Conservation (phyloP, 176 grass and related monocot species). For the Triticum turgidum region DNA sequence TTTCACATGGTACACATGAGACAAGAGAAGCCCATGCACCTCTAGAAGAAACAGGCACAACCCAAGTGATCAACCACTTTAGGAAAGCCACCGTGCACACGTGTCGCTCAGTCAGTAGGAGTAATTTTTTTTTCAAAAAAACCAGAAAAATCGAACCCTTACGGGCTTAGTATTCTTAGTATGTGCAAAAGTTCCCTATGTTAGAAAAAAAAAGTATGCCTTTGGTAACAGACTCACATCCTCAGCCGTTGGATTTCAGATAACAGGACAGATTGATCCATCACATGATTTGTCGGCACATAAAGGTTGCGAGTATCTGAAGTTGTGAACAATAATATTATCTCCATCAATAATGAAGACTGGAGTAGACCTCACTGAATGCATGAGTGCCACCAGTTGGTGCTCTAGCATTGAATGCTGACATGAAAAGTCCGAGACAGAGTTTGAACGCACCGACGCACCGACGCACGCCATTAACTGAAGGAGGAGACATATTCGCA, state of each 20-base stretch:
- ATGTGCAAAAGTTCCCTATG: neutral
- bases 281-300: neutral
- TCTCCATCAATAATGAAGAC: neutral
- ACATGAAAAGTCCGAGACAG: neutral
- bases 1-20: too few relatives aligned
- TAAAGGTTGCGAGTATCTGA: neutral
- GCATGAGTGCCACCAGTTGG: slow-evolving; percentile 1
- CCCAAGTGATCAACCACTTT: too few relatives aligned
- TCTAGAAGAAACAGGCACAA: too few relatives aligned
- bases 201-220: neutral
- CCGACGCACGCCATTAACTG: too few relatives aligned
- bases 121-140: too few relatives aligned
- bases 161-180: too few relatives aligned
- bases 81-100: too few relatives aligned
- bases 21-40: too few relatives aligned
- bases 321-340: neutral
- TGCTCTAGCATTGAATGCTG: slow-evolving; percentile 22
- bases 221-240: neutral
- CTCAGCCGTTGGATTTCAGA: neutral
- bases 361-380: neutral
- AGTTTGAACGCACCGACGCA: too few relatives aligned
- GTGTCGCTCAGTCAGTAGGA: too few relatives aligned
- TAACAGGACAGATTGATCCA: neutral
- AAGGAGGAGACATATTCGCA: too few relatives aligned
- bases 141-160: too few relatives aligned